Evolutionary conservation across 768 basidiomycete species (phyloP).

Genomic region (Suillus clintonianus): DNA sequence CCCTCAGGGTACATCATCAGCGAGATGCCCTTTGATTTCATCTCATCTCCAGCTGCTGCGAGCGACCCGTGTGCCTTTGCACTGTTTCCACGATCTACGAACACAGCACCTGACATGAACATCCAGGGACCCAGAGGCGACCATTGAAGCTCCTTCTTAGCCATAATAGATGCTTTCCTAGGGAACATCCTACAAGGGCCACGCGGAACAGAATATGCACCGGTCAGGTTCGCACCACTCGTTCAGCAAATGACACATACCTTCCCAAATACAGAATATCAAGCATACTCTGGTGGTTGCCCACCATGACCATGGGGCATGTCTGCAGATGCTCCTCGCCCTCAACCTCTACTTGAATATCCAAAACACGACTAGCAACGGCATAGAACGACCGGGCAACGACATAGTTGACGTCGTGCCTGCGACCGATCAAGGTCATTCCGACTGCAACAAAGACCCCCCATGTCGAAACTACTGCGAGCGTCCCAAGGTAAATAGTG

Average conservation of each 20-base stretch:
- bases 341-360: conserved; percentile 75
- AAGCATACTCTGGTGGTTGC: conserved; percentile 93
- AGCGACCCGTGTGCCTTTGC: conserved; percentile 74
- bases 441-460: conserved; percentile 68
- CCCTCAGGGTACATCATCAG: conserved; percentile 98
- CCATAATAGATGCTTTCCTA: conserved; percentile 80
- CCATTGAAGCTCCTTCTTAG: conserved; percentile 88
- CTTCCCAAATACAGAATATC: conserved; percentile 82
- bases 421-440: conserved; percentile 65
- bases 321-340: conserved; percentile 78
- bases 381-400: conserved; percentile 85
- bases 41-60: conserved; percentile 71
- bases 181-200: conserved; percentile 69
- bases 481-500: conserved; percentile 69
- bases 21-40: conserved; percentile 71
- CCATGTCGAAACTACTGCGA: conserved; percentile 71
- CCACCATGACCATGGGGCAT: conserved; percentile 76
- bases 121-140: conserved; percentile 91
- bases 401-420: conserved; percentile 79
- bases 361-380: conserved; percentile 62
- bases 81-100: conserved; percentile 86
- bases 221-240: neutral
- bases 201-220: conserved; percentile 6
- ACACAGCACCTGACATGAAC: conserved; percentile 86
- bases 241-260: conserved; percentile 43